phyloP scores from a whole-genome alignment of 345 rosid genomes.

The Bruguiera gymnorhiza region DNA sequence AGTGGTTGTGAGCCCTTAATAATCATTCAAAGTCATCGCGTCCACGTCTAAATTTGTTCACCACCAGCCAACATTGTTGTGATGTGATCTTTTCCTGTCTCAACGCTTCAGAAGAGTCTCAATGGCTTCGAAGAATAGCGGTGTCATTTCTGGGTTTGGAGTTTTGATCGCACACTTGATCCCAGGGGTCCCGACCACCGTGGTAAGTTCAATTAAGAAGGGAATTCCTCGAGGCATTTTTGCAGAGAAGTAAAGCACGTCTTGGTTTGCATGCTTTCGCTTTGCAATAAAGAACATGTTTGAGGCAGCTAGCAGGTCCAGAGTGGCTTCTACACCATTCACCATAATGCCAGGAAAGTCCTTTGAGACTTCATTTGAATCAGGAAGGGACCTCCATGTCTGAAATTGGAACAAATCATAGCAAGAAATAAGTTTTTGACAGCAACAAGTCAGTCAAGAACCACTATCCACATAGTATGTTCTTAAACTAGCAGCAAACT shows the following conservation, averaged over 20 bases:
- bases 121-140: constrained; percentile 84
- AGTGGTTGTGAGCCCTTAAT: too few species aligned
- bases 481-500: background rate
- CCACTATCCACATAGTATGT: background rate
- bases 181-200: constrained; percentile 67
- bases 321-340: constrained; percentile 54
- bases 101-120: constrained; percentile 54
- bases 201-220: constrained; percentile 83
- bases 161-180: constrained; percentile 90
- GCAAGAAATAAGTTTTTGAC: background rate
- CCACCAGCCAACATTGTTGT: too few species aligned
- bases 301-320: constrained; percentile 62
- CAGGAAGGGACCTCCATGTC: constrained; percentile 99
- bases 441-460: background rate
- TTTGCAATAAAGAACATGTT: constrained; percentile 94
- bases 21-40: too few species aligned
- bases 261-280: constrained; percentile 92
- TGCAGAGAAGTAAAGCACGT: constrained; percentile 83
- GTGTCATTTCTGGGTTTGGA: constrained; percentile 81
- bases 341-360: constrained; percentile 71
- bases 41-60: too few species aligned
- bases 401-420: constrained; percentile 37
- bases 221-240: constrained; percentile 80
- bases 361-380: constrained; percentile 79
- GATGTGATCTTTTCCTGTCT: too few species aligned